Evolutionary conservation across 2,329 filamentous ascomycete species (phyloP).

Genomic region (Epichloe sibirici): DNA sequence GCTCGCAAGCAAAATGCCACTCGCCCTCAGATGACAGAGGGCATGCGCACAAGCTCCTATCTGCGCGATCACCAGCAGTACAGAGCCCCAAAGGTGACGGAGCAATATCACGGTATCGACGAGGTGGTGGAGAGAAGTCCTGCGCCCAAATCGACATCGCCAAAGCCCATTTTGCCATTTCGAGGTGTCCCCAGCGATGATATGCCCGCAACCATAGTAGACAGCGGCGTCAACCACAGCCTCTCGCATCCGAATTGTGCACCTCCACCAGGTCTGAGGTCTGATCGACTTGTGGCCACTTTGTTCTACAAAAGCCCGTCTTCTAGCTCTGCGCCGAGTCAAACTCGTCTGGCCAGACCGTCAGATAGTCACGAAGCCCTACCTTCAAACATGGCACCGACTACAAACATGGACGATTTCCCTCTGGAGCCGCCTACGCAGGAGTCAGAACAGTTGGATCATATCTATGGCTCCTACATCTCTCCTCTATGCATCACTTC

Average conservation of each 20-base stretch:
- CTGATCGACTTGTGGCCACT: conserved; percentile 46
- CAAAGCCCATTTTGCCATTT: conserved; percentile 36
- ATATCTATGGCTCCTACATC: conserved; percentile 53
- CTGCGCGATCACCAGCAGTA: conserved; percentile 53
- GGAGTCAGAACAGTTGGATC: conserved; percentile 46
- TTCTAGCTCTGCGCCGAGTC: conserved; percentile 10
- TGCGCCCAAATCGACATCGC: conserved; percentile 23
- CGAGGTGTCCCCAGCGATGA: conserved; percentile 49
- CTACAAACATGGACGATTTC: conserved; percentile 44
- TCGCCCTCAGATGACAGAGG: conserved; percentile 35
- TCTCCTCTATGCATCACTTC: conserved; percentile 53
- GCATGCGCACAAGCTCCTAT: conserved; percentile 46
- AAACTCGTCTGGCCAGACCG: conserved; percentile 14
- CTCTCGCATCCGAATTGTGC: conserved; percentile 53
- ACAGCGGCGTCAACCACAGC: conserved; percentile 49
- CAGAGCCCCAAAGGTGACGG: conserved; percentile 41
- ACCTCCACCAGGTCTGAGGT: conserved; percentile 32
- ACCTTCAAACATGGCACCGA: conserved; percentile 46
- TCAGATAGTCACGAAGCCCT: conserved; percentile 23
- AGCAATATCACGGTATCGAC: conserved; percentile 50
- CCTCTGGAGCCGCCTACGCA: conserved; percentile 46
- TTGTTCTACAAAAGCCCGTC: conserved; percentile 45
- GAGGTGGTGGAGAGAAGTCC: conserved; percentile 48
- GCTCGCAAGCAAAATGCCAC: conserved; percentile 21
- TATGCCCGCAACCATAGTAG: conserved; percentile 46